These are phyloP conservation scores for Talinum fruticosum DNA, from an alignment of 148 eudicot genomes.

Conservation along the genomic window DNA sequence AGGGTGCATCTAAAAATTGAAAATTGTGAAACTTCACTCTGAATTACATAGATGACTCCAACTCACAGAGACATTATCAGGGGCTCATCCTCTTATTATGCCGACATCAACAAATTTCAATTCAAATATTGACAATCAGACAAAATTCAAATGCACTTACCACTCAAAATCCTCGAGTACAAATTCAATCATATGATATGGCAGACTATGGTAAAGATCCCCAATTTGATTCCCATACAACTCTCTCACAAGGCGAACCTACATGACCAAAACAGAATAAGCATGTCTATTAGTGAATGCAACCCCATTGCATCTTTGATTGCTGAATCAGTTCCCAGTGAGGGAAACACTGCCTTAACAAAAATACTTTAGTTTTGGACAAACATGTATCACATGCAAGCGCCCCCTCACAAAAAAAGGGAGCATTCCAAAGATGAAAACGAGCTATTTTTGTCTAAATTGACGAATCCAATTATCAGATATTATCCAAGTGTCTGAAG, in stretches of 20 bases:
- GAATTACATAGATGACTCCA: neutral
- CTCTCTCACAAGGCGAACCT: constrained; percentile 90
- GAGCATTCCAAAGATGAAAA: too few species aligned
- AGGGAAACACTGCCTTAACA: neutral
- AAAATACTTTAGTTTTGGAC: neutral
- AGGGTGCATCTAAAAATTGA: neutral
- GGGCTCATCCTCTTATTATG: neutral
- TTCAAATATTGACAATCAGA: neutral
- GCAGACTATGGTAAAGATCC: constrained; percentile 92
- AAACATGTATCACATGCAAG: neutral
- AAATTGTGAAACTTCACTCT: neutral
- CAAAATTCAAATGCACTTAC: constrained; percentile 36
- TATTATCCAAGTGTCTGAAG: neutral
- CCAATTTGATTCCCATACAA: constrained; percentile 89
- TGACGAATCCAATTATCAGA: too few species aligned
- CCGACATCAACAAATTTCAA: neutral
- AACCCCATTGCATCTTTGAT: neutral
- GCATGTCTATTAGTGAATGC: neutral
- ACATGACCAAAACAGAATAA: constrained; percentile 25
- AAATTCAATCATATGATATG: constrained; percentile 88
- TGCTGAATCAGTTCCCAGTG: neutral
- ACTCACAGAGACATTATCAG: neutral
- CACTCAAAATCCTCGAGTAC: constrained; percentile 74
- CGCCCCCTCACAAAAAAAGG: too few species aligned
- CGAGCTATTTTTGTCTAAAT: too few species aligned